Percentiles rank a stretch among this genome's conserved stretches.
These are phyloP conservation scores for Phytophthora pinifolia DNA, from an alignment of 352 stramenopile species.

Conservation along the genomic window DNA sequence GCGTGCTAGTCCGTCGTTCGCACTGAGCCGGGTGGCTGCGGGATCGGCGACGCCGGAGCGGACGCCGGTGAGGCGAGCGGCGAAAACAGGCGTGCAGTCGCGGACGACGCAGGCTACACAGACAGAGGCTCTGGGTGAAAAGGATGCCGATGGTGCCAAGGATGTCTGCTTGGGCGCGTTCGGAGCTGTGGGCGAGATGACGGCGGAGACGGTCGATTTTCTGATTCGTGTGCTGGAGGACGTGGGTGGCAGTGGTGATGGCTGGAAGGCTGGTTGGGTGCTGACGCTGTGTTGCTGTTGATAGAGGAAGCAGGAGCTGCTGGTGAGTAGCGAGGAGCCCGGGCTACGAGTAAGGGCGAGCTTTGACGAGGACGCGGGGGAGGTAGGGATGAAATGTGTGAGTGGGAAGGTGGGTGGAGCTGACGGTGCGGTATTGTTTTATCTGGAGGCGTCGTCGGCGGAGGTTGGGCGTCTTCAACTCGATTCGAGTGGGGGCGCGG, in stretches of 20 bases:
- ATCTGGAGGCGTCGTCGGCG: background rate
- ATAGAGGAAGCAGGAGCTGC: slow-evolving; percentile 48
- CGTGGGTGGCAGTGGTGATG: slow-evolving; percentile 23
- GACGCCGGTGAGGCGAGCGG: slow-evolving; percentile 7
- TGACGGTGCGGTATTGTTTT: no score
- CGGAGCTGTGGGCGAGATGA: slow-evolving; percentile 50
- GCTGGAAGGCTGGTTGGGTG: background rate
- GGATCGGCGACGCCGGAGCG: slow-evolving; percentile 9
- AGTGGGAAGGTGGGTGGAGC: no score
- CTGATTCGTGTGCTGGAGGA: slow-evolving; percentile 68
- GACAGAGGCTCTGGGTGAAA: slow-evolving; percentile 8
- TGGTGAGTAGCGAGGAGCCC: slow-evolving; percentile 20
- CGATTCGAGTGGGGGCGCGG: slow-evolving; percentile 3
- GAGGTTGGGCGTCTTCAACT: slow-evolving; percentile 14
- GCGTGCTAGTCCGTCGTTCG: slow-evolving; percentile 36
- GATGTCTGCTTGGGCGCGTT: slow-evolving; percentile 41
- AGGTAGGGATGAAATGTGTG: slow-evolving; percentile 5
- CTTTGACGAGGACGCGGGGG: slow-evolving; percentile 3
- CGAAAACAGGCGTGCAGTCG: slow-evolving; percentile 9
- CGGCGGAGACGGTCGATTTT: slow-evolving; percentile 66
- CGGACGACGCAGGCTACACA: slow-evolving; percentile 31
- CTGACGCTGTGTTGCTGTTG: slow-evolving; percentile 2
- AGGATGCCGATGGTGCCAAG: background rate
- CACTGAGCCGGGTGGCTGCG: slow-evolving; percentile 20
- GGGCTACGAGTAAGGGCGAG: background rate